Evolutionary conservation across 148 eudicot genomes (phyloP).

Genomic region (Linanthus parryae): DNA sequence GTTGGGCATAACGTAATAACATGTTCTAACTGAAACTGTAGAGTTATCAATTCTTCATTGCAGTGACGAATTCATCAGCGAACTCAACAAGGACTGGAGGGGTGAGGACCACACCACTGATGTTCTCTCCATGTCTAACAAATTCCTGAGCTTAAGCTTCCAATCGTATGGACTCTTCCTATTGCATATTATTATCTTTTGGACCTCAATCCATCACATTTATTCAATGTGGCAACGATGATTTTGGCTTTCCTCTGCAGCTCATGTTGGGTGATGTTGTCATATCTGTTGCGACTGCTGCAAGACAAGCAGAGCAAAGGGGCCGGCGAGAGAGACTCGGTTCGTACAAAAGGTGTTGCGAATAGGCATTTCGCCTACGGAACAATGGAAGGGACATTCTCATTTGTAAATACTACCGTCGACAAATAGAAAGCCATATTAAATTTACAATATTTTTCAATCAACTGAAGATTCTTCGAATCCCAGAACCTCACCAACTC

Average conservation of each 20-base stretch:
- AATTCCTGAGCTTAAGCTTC: slow-evolving; percentile 77
- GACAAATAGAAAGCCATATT: too few relatives aligned
- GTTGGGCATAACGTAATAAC: too few relatives aligned
- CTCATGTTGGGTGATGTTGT: slow-evolving; percentile 96
- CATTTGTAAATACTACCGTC: too few relatives aligned
- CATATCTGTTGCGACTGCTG: slow-evolving; percentile 90
- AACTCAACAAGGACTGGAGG: slow-evolving; percentile 92
- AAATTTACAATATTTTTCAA: too few relatives aligned
- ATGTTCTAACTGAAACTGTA: slow-evolving; percentile 56
- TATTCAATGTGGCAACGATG: slow-evolving; percentile 11
- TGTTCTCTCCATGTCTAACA: slow-evolving; percentile 97
- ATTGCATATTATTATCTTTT: neutral
- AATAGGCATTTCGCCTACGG: too few relatives aligned
- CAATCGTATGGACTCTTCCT: slow-evolving; percentile 45
- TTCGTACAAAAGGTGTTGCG: too few relatives aligned
- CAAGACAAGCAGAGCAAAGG: slow-evolving; percentile 91
- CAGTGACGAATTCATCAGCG: slow-evolving; percentile 73
- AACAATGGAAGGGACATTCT: too few relatives aligned
- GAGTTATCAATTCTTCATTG: slow-evolving; percentile 84
- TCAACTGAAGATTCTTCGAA: too few relatives aligned
- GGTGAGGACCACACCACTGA: slow-evolving; percentile 91
- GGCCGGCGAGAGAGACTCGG: too few relatives aligned
- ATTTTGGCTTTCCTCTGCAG: slow-evolving; percentile 39
- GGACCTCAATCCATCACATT: neutral
- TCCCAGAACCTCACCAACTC: too few relatives aligned